phyloP scores from a whole-genome alignment of 306 rosid genomes.

The Quercus gilva region DNA sequence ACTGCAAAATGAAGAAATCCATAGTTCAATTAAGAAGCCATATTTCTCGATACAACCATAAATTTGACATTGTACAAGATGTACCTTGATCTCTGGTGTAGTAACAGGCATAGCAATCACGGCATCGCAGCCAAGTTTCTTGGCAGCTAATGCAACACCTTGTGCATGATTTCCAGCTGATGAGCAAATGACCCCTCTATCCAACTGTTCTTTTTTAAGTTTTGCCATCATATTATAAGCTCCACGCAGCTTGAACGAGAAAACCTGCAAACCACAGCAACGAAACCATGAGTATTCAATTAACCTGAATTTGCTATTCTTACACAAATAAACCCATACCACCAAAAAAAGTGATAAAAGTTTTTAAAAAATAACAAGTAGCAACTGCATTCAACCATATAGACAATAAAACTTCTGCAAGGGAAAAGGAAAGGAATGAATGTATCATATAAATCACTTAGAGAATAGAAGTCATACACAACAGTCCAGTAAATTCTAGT shows the following conservation, averaged over 20 bases:
- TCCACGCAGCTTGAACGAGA: constrained; percentile 93
- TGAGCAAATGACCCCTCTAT: constrained; percentile 86
- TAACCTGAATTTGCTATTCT: neutral
- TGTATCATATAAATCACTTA: neutral
- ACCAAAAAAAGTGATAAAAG: neutral
- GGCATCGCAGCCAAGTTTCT: constrained; percentile 67
- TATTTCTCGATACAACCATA: neutral
- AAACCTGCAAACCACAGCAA: constrained; percentile 51
- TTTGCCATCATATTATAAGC: constrained; percentile 99
- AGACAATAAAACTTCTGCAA: neutral
- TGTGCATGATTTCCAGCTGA: constrained; percentile 99
- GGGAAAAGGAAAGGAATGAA: neutral
- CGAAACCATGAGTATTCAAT: constrained; percentile 3
- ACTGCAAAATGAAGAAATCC: constrained; percentile 37
- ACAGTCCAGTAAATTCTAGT: neutral
- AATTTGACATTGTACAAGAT: neutral
- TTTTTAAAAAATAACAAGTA: neutral
- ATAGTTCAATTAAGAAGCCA: constrained; percentile 1
- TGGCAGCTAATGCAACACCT: constrained; percentile 92
- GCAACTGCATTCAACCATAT: neutral
- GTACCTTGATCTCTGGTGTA: constrained; percentile 90
- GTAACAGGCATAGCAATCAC: constrained; percentile 92
- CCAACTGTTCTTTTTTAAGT: constrained; percentile 60
- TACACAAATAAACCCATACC: neutral
- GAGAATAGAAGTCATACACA: neutral